Evolutionary conservation across 768 basidiomycete genomes (phyloP).

Genomic region (Xerocomellus chrysenteron): DNA sequence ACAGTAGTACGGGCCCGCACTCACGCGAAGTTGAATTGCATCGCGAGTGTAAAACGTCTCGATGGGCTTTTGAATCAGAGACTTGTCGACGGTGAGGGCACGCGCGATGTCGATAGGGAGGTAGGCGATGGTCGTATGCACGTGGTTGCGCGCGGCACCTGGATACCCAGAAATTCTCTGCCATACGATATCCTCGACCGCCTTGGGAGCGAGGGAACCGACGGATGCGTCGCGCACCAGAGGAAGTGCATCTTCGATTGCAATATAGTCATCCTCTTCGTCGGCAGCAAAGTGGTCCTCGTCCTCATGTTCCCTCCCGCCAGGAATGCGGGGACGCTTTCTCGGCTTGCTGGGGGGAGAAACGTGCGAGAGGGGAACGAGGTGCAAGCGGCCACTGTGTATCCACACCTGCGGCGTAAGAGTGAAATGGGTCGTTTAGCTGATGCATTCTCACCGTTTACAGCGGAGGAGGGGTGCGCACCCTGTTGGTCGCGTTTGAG

Average conservation of each 20-base stretch:
- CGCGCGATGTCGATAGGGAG: constrained; percentile 79
- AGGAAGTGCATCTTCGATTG: constrained; percentile 59
- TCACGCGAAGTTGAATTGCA: constrained; percentile 82
- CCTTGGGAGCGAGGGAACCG: constrained; percentile 58
- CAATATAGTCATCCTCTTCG: constrained; percentile 52
- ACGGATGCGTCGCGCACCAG: constrained; percentile 53
- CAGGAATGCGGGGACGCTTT: constrained; percentile 45
- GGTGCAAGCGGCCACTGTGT: constrained; percentile 74
- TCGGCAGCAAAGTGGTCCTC: constrained; percentile 42
- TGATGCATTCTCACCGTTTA: constrained; percentile 32
- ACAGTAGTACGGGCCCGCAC: constrained; percentile 26
- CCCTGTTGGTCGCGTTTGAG: constrained; percentile 88
- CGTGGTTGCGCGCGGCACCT: constrained; percentile 55
- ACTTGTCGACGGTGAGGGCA: constrained; percentile 60
- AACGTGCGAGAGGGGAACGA: constrained; percentile 76
- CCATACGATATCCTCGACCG: constrained; percentile 69
- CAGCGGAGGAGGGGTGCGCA: constrained; percentile 45
- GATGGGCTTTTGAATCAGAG: constrained; percentile 80
- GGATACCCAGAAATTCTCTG: constrained; percentile 79
- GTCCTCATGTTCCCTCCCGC: constrained; percentile 48
- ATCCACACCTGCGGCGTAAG: constrained; percentile 82
- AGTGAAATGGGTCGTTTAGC: constrained; percentile 29
- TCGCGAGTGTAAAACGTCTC: constrained; percentile 97
- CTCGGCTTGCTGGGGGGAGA: constrained; percentile 64
- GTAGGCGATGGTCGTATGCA: constrained; percentile 77